Base-by-base conservation (phyloP, 345 rosid species). In the Syzygium aqueum region DNA sequence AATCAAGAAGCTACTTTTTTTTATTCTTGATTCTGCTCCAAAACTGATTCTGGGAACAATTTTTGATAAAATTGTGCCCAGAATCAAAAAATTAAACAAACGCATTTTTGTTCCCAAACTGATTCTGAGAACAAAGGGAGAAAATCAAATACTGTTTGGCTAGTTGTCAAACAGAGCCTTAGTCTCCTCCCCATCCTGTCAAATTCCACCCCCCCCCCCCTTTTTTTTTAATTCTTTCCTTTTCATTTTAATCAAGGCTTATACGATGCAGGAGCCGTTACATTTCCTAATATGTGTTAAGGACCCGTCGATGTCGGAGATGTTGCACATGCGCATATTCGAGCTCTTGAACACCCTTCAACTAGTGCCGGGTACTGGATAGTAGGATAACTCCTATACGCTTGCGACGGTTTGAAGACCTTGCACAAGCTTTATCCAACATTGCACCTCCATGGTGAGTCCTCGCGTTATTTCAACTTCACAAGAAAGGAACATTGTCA, bases 211-310 rank as follows among this genome's bases (percentile, higher is more conserved):
- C 33, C 77, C 30, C 14, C 77, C 28, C 67, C 59, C 77, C 40
- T 3, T 22, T 23, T 84, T n/a, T n/a, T 33, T n/a, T 5, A 40
- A 40, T 16, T 33, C 25, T n/a, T 57, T 46, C 12, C 25, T 82
- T 78, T 78, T 91, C 87, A 93, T 86, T 96, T 92, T 40, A 40
- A 40, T 40, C 43, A 40, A 40, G 43, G 43, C 43, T 40, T 40
- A 40, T 33, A 17, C 77, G 21, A 4, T 88, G 80, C 87, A 88
- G 87, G 87, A 85, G 85, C 85, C 10, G 52, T 53, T 33, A 85
- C 87, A 78, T 78, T 54, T 23, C 89, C 86, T 8, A 86, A 51
- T 49, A 8, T 37, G 21, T 54, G 33, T 37, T 50, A 30, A 27
- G 33, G 85, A 25, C 85, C 43, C 22, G 89, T 65, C 23, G 87